These are phyloP conservation scores for Ustilago bromivora DNA, from an alignment of 1,284 basidiomycete species.

Conservation along the genomic window DNA sequence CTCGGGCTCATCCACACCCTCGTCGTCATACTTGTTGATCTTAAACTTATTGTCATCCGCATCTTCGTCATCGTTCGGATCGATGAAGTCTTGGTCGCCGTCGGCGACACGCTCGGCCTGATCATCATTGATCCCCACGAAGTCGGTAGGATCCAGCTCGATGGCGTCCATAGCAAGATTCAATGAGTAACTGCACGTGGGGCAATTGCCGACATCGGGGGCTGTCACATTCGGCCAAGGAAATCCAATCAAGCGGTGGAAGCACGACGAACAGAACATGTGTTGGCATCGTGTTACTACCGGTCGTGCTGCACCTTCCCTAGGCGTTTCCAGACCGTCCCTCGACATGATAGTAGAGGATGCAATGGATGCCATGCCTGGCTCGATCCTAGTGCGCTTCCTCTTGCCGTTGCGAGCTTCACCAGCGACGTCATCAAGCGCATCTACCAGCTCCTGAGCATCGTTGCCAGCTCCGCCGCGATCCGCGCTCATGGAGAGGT, in stretches of 20 bases:
- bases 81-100: conserved; percentile 25
- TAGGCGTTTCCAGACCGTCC: conserved; percentile 43
- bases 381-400: conserved; percentile 28
- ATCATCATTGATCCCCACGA: conserved; percentile 46
- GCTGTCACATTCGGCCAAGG: conserved; percentile 42
- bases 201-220: conserved; percentile 72
- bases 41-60: not conserved
- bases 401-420: conserved; percentile 23
- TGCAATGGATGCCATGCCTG: conserved; percentile 9
- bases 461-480: conserved; percentile 48
- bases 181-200: conserved; percentile 75
- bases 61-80: conserved; percentile 14
- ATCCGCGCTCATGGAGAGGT: conserved; percentile 73
- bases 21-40: conserved; percentile 12
- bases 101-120: conserved; percentile 31
- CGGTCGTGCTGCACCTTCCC: conserved; percentile 28
- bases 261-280: conserved; percentile 75
- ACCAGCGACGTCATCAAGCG: conserved; percentile 72
- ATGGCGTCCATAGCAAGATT: conserved; percentile 56
- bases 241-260: conserved; percentile 65
- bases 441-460: conserved; percentile 72
- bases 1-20: conserved; percentile 18
- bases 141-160: conserved; percentile 48
- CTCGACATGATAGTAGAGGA: conserved; percentile 15
- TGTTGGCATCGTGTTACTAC: conserved; percentile 90